Conservation (phyloP, 306 rosid genomes). For the Prunus mume region DNA sequence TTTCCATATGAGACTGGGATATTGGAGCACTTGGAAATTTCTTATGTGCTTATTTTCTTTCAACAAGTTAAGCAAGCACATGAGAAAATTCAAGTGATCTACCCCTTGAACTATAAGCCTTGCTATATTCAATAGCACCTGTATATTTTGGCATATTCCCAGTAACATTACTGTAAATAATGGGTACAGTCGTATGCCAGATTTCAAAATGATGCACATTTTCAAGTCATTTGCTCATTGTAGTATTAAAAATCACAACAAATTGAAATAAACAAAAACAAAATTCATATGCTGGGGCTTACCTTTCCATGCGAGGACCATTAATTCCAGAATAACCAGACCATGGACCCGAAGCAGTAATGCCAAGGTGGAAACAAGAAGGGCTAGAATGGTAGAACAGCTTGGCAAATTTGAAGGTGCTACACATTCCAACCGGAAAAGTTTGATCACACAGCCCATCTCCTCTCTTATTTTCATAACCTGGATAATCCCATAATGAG, state of each 20-base stretch:
- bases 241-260: neutral
- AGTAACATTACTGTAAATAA: too few species aligned
- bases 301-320: neutral
- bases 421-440: conserved; percentile 29
- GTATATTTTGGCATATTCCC: too few species aligned
- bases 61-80: neutral
- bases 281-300: neutral
- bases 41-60: neutral
- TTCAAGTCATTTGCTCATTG: neutral
- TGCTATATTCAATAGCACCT: too few species aligned
- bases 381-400: neutral
- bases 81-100: too few species aligned
- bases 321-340: neutral
- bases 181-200: too few species aligned
- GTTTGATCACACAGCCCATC: neutral
- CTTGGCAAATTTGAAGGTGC: conserved; percentile 28
- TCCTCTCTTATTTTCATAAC: conserved; percentile 38
- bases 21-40: too few species aligned
- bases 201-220: too few species aligned
- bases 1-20: neutral
- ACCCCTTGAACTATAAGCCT: too few species aligned
- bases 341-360: neutral
- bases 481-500: neutral
- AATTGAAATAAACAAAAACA: neutral
- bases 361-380: neutral